Base-by-base conservation (phyloP, 225 moss, liverwort and hornwort genomes). In the Marchantia paleacea region DNA sequence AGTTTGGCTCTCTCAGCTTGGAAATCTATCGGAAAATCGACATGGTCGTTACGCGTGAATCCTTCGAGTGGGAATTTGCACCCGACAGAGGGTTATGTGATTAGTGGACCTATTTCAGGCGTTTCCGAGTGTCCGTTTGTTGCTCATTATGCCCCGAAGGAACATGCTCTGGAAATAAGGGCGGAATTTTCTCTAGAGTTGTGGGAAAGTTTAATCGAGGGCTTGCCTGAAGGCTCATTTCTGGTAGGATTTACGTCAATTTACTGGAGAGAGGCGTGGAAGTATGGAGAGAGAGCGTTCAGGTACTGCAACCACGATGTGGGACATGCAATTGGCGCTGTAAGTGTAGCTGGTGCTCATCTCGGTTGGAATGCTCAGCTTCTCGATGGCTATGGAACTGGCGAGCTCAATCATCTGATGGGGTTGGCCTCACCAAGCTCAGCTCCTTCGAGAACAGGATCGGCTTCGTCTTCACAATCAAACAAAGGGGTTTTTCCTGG, bases 301-400 rank as follows among this genome's bases (percentile, higher is more conserved):
- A 90, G 92, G 84, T 95, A 95, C 80, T 91, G 94, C 89, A 92
- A 95, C 80, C 94, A 95, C 79, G 94, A 95, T 74, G 92, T 95
- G 31, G 94, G 94, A 58, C 94, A 95, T 86, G 94, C 94, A 11
- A 86, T 93, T 29, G 92, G 92, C 57, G 92, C 92, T 78, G 86
- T 89, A 78, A 86, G 79, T 26, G 85, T 95, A 20, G 92, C 94
- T 7, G 89, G 89, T 75, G 91, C 87, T 18, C 86, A 89, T 39
- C 77, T 95, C 78, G 94, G 94, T 71, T 95, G 94, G 94, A 91
- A 87, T 81, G 50, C 89, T 55, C 88, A 88, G 81, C 86, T 95
- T 81, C 69, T 95, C 76, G 94, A 95, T 75, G 86, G 86, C 48
- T 92, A 87, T 81, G 89, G 82, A 69, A 83, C 82, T 30, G 80